Percentiles rank a stretch among this genome's conserved stretches.
Evolutionary conservation across 1,139 yeast genomes (phyloP).

Genomic region (Trichomonascaceae sp.): DNA sequence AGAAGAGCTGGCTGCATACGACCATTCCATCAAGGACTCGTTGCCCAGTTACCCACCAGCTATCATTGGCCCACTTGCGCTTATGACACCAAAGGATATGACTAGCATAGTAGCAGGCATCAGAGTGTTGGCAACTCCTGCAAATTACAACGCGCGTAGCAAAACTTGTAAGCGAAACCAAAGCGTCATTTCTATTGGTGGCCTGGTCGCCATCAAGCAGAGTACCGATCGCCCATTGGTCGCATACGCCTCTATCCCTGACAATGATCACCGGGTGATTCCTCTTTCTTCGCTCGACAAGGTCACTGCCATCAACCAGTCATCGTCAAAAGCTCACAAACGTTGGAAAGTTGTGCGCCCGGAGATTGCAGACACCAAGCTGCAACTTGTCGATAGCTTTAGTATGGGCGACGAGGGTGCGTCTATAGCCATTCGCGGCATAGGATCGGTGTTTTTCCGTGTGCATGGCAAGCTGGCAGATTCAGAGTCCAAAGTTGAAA

Average conservation of each 20-base stretch:
- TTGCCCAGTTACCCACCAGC: not conserved
- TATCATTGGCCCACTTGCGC: constrained; percentile 8
- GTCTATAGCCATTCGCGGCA: constrained; percentile 53
- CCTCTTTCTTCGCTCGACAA: constrained; percentile 14
- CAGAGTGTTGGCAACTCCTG: constrained; percentile 10
- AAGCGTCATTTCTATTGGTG: constrained; percentile 19
- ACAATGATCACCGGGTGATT: constrained; percentile 6
- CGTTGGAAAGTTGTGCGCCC: constrained; percentile 11
- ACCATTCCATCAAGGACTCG: not conserved
- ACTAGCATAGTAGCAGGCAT: constrained; percentile 14
- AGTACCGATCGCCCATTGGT: constrained; percentile 7
- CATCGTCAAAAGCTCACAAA: constrained; percentile 17
- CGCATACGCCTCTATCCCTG: constrained; percentile 12
- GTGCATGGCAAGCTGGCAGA: constrained; percentile 44
- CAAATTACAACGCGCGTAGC: constrained; percentile 12
- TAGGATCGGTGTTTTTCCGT: constrained; percentile 53
- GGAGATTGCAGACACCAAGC: constrained; percentile 11
- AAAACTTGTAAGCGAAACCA: constrained; percentile 12
- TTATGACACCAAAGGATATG: constrained; percentile 9
- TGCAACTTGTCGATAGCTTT: constrained; percentile 18
- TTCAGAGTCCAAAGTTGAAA: constrained; percentile 28
- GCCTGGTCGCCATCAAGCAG: constrained; percentile 14
- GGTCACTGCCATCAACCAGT: constrained; percentile 16
- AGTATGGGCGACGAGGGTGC: constrained; percentile 37
- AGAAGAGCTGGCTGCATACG: not conserved